Evolutionary conservation across 331 rosid species (phyloP).

Genomic region (Phaseolus coccineus): DNA sequence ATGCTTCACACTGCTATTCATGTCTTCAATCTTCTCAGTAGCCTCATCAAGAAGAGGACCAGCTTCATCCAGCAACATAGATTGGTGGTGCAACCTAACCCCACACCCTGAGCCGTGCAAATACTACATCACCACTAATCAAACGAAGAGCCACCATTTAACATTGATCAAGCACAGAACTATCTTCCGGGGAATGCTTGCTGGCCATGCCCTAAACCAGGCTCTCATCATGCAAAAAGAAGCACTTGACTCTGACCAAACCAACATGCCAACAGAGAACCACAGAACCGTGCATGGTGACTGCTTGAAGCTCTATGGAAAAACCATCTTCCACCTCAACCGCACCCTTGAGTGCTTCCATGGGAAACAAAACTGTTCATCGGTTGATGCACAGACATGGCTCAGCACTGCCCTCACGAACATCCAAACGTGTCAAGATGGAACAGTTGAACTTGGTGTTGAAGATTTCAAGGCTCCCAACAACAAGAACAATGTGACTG

Average conservation of each 20-base stretch:
- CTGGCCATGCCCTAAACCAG: slow-evolving; percentile 59
- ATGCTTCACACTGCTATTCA: slow-evolving; percentile 32
- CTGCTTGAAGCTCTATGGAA: slow-evolving; percentile 64
- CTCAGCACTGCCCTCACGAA: slow-evolving; percentile 85
- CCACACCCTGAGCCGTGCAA: slow-evolving; percentile 78
- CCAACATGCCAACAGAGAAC: slow-evolving; percentile 35
- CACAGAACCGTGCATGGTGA: slow-evolving; percentile 61
- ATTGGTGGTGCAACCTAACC: slow-evolving; percentile 78
- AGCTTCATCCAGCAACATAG: slow-evolving; percentile 41
- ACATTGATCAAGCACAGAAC: slow-evolving; percentile 45
- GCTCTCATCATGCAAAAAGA: slow-evolving; percentile 45
- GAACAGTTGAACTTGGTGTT: slow-evolving; percentile 57
- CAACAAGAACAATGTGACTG: slow-evolving; percentile 59
- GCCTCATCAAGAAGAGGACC: slow-evolving; percentile 48
- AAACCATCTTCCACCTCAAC: slow-evolving; percentile 65
- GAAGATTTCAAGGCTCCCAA: slow-evolving; percentile 49
- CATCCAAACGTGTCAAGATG: slow-evolving; percentile 61
- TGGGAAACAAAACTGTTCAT: slow-evolving; percentile 33
- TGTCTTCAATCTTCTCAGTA: slow-evolving; percentile 48
- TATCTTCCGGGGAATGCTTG: slow-evolving; percentile 50
- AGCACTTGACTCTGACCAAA: slow-evolving; percentile 42
- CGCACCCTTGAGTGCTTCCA: slow-evolving; percentile 57
- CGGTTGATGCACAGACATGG: slow-evolving; percentile 85
- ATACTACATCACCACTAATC: slow-evolving; percentile 43
- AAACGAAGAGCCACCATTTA: slow-evolving; percentile 39